Base-by-base conservation (phyloP, 441 rosid species). In the Adansonia madagascariensis region DNA sequence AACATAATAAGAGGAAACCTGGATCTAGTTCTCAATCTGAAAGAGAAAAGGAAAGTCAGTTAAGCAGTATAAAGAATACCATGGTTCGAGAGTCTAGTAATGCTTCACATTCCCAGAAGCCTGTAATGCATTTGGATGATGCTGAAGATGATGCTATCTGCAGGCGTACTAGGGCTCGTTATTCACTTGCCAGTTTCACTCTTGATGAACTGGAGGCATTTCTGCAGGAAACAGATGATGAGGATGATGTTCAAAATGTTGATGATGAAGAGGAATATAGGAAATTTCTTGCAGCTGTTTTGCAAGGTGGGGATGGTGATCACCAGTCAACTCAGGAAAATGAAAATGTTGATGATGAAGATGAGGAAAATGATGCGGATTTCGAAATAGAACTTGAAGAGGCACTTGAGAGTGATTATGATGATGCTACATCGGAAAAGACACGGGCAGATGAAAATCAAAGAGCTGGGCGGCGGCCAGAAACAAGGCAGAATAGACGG, bases 181-280 rank as follows among this genome's bases (percentile, higher is more conserved):
- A 93, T 85, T 97, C 98, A 2, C 97, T 94, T 60, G 90, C 86
- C 53, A 86, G 94, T 83, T 94, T 92, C 83, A 92, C 94, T 4
- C 97, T 97, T n/a, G 98, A 97, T 85, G 98, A 97, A 77, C 97
- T 94, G 10, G 99, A 97, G 91, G 92, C 94, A 53, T 94, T 94
- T 84, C 94, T 97, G 78, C 97, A 97, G 79, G 98, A 94, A 88
- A 91, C 98, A 18, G 99, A 97, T 86, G 97, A 97, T 41, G 98
- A 93, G 52, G 97, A 93, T 60, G 97, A 91, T 71, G 85, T 91
- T 82, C 97, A 86, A 31, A 94, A 94, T 80, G 92, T 92, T 66
- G 95, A 93, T 20, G 97, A 91, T 74, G 94, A 97, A 82, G 93
- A 89, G 73, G 99, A 94, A 83, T 93, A 94, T 62, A 90, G 88